These are phyloP conservation scores for Parmelia sp. DNA, from an alignment of 495 filamentous ascomycete genomes.

Conservation along the genomic window DNA sequence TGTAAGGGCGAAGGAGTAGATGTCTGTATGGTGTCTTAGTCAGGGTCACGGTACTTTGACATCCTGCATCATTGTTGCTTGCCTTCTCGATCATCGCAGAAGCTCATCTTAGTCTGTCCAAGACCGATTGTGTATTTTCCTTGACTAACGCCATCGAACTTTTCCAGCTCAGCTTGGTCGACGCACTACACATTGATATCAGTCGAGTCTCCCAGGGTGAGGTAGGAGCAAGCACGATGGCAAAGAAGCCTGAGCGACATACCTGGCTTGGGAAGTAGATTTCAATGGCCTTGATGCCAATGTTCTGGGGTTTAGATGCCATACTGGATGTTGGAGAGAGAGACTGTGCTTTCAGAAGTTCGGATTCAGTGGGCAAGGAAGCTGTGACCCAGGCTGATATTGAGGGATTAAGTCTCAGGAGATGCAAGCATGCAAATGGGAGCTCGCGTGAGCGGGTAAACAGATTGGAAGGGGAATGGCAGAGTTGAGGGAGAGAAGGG, in stretches of 20 bases:
- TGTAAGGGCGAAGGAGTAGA: constrained; percentile 94
- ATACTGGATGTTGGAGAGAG: constrained; percentile 40
- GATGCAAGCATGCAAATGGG: not conserved
- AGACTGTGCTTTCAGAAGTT: not conserved
- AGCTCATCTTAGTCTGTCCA: constrained; percentile 99
- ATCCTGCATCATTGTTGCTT: constrained; percentile 19
- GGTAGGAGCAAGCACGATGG: constrained; percentile 6
- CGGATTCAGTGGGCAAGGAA: not conserved
- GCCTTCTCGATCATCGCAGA: constrained; percentile 99
- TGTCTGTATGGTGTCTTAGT: constrained; percentile 54
- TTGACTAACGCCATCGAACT: constrained; percentile 89
- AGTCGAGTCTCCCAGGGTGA: constrained; percentile 27
- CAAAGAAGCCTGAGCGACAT: constrained; percentile 29
- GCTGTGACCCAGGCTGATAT: too few species aligned
- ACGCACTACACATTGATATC: constrained; percentile 63
- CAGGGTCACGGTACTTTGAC: constrained; percentile 8
- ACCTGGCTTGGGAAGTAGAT: constrained; percentile 97
- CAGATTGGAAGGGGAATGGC: not conserved
- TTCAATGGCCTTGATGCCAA: constrained; percentile 99
- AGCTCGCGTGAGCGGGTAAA: not conserved
- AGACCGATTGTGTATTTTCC: constrained; percentile 99
- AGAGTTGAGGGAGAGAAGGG: not conserved
- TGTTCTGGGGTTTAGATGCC: constrained; percentile 86
- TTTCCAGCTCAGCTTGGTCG: constrained; percentile 90
- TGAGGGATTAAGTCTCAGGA: not conserved